Evolutionary conservation across 2,329 filamentous ascomycete genomes (phyloP).

Genomic region (Lecanicillium sp.): DNA sequence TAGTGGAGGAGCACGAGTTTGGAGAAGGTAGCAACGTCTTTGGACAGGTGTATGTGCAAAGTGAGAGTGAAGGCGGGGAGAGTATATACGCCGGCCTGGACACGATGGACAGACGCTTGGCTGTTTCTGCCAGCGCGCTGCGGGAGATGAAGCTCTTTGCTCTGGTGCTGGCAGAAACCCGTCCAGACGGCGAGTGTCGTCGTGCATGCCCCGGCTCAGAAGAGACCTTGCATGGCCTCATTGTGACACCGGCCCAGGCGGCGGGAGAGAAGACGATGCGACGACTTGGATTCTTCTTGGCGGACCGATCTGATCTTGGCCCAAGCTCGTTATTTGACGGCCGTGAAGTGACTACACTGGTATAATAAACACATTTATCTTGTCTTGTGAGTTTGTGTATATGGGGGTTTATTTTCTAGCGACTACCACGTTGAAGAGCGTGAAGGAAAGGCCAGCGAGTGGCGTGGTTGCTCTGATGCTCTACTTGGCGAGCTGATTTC

Average conservation of each 20-base stretch:
- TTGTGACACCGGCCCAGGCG: background rate
- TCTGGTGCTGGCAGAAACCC: conserved; percentile 4
- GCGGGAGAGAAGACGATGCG: background rate
- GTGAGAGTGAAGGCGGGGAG: background rate
- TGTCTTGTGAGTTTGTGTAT: too few relatives aligned
- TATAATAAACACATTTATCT: too few relatives aligned
- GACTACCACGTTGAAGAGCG: too few relatives aligned
- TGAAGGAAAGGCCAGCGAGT: too few relatives aligned
- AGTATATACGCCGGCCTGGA: background rate
- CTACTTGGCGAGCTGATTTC: too few relatives aligned
- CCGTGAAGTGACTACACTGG: background rate
- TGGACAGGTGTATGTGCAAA: background rate
- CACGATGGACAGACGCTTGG: conserved; percentile 2
- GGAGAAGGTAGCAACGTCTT: background rate
- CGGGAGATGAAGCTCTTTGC: conserved; percentile 1
- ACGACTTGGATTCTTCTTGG: conserved; percentile 1
- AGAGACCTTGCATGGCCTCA: background rate
- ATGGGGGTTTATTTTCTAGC: too few relatives aligned
- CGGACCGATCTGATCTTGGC: background rate
- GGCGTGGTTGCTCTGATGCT: too few relatives aligned
- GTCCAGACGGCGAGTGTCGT: background rate
- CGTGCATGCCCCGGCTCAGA: background rate
- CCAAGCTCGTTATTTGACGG: background rate
- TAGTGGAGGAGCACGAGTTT: background rate
- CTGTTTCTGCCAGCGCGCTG: background rate